phyloP scores from a whole-genome alignment of 805 yeast genomes.

The Zygotorulaspora danielsina region DNA sequence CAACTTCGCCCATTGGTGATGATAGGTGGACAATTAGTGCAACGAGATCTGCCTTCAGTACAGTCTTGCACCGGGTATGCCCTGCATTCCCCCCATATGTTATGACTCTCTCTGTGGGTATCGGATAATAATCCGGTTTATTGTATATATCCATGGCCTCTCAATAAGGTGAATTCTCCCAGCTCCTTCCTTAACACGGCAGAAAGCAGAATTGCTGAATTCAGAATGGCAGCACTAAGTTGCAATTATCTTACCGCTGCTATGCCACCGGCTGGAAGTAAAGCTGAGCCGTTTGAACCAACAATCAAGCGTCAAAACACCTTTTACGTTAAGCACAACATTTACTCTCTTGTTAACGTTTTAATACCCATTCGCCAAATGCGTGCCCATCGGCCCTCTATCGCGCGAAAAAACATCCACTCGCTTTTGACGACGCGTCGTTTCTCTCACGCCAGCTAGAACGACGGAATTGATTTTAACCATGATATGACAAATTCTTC shows the following conservation, averaged over 20 bases:
- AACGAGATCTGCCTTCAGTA: constrained; percentile 27
- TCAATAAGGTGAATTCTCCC: no score
- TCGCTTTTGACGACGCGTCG: neutral
- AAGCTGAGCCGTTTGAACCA: no score
- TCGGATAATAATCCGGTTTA: constrained; percentile 28
- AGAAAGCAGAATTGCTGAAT: no score
- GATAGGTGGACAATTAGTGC: constrained; percentile 57
- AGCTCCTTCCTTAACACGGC: no score
- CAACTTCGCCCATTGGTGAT: constrained; percentile 61
- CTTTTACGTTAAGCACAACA: neutral
- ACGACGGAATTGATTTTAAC: no score
- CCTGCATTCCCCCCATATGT: constrained; percentile 16
- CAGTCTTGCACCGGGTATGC: constrained; percentile 12
- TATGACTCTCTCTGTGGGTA: constrained; percentile 28
- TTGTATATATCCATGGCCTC: neutral
- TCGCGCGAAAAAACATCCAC: neutral
- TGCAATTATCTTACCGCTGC: no score
- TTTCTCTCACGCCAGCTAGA: neutral
- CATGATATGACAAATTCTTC: no score
- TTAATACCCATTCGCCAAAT: neutral
- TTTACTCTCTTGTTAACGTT: neutral
- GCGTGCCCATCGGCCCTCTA: neutral
- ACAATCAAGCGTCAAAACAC: no score
- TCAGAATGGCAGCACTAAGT: no score
- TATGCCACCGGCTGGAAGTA: no score